Evolutionary conservation across 129 eudicot genomes (phyloP).

Genomic region (Flaveria sonorensis): DNA sequence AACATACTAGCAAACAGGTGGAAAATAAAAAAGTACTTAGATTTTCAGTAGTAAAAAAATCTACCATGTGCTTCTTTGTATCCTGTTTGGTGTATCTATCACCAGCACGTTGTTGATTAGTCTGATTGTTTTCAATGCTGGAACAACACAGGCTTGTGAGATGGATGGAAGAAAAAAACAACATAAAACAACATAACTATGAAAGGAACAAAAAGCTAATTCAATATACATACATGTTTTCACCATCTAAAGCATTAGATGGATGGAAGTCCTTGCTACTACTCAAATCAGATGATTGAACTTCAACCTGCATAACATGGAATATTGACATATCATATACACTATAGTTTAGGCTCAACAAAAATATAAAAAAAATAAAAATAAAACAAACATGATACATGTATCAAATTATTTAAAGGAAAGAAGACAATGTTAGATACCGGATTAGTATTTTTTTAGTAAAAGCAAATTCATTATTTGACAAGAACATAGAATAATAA

Average conservation of each 20-base stretch:
- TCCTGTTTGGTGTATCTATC: conserved; percentile 41
- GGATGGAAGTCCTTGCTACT: conserved; percentile 41
- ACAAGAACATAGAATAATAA: neutral
- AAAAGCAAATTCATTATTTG: neutral
- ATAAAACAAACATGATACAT: neutral
- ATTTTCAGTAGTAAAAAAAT: conserved; percentile 12
- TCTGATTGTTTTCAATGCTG: conserved; percentile 56
- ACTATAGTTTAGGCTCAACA: neutral
- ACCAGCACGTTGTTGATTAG: conserved; percentile 38
- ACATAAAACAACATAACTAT: neutral
- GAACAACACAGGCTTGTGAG: conserved; percentile 2
- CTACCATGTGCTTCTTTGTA: conserved; percentile 45
- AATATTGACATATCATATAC: conserved; percentile 20
- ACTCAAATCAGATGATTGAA: conserved; percentile 42
- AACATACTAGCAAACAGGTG: neutral
- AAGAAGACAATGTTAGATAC: neutral
- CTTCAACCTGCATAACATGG: conserved; percentile 49
- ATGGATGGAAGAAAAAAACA: neutral
- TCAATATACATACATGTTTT: conserved; percentile 49
- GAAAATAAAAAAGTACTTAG: conserved; percentile 1
- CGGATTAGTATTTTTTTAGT: conserved; percentile 14
- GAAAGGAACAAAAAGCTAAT: neutral
- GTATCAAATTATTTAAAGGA: neutral
- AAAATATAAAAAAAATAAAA: neutral
- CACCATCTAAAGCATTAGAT: conserved; percentile 50